Evolutionary conservation across 148 eudicot genomes (phyloP).

Genomic region (Suaeda aralocaspica): DNA sequence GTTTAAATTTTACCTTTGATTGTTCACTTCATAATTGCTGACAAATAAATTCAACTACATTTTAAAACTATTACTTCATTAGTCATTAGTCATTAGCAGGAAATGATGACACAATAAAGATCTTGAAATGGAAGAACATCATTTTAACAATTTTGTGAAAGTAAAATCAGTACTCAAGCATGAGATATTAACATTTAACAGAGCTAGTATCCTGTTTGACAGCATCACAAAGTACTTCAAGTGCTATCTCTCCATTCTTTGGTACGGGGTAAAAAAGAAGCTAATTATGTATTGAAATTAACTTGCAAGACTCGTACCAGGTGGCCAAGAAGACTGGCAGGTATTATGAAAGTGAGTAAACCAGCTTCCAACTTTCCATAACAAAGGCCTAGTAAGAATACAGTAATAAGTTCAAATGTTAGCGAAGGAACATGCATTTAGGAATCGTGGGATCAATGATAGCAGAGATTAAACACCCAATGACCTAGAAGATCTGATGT

Average conservation of each 20-base stretch:
- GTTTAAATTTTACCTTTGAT: no score
- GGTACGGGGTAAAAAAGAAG: background rate
- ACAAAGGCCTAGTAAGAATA: constrained; percentile 63
- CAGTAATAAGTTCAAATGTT: background rate
- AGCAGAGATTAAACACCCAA: background rate
- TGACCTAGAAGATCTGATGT: background rate
- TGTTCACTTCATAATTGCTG: no score
- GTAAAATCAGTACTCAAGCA: background rate
- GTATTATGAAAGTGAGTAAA: constrained; percentile 73
- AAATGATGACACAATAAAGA: no score
- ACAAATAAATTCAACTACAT: no score
- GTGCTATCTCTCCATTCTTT: background rate
- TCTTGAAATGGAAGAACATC: no score
- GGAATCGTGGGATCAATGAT: background rate
- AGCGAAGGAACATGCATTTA: background rate
- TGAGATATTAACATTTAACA: background rate
- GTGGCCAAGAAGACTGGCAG: constrained; percentile 78
- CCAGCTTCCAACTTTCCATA: constrained; percentile 97
- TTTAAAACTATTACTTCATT: no score
- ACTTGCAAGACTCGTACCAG: constrained; percentile 47
- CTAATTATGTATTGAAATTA: background rate
- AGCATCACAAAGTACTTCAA: background rate
- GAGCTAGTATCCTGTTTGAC: background rate
- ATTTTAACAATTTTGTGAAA: background rate
- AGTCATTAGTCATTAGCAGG: no score